A percentile compares a stretch with the other conserved stretches of the same genome.
Evolutionary conservation across 73 alveolate genomes (phyloP).

Genomic region (Breviolum minutum): DNA sequence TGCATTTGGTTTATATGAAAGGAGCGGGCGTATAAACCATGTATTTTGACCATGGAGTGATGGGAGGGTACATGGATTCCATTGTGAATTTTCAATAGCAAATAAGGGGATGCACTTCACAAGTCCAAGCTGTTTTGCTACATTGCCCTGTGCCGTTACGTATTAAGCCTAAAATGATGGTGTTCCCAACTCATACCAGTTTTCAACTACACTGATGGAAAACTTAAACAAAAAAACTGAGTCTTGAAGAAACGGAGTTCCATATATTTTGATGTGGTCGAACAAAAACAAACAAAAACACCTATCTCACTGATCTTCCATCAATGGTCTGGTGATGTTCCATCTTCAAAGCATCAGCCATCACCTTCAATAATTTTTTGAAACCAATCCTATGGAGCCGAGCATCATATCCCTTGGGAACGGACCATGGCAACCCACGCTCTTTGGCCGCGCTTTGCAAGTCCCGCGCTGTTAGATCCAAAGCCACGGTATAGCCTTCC

Average conservation of each 20-base stretch:
- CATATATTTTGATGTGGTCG: not conserved
- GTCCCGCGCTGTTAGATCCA: slow-evolving; percentile 72
- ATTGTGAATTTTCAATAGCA: too few relatives aligned
- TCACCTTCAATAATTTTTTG: not conserved
- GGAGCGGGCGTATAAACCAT: too few relatives aligned
- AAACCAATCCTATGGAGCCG: not conserved
- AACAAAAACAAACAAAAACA: not conserved
- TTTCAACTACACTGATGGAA: too few relatives aligned
- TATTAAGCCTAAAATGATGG: not conserved
- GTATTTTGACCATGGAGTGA: too few relatives aligned
- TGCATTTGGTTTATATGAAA: too few relatives aligned
- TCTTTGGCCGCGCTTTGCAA: slow-evolving; percentile 65
- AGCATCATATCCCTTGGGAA: slow-evolving; percentile 53
- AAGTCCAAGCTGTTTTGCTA: too few relatives aligned
- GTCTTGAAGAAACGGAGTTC: too few relatives aligned
- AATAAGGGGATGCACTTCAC: too few relatives aligned
- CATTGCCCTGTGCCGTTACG: not conserved
- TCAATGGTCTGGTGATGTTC: not conserved
- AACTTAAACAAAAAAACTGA: too few relatives aligned
- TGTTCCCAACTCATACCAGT: too few relatives aligned
- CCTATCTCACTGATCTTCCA: not conserved
- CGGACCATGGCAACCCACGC: slow-evolving; percentile 53
- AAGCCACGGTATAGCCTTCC: slow-evolving; percentile 57
- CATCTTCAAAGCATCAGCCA: not conserved
- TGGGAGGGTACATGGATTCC: too few relatives aligned